Base-by-base conservation (phyloP, 805 yeast genomes). In the Jamesozyma piceae region DNA sequence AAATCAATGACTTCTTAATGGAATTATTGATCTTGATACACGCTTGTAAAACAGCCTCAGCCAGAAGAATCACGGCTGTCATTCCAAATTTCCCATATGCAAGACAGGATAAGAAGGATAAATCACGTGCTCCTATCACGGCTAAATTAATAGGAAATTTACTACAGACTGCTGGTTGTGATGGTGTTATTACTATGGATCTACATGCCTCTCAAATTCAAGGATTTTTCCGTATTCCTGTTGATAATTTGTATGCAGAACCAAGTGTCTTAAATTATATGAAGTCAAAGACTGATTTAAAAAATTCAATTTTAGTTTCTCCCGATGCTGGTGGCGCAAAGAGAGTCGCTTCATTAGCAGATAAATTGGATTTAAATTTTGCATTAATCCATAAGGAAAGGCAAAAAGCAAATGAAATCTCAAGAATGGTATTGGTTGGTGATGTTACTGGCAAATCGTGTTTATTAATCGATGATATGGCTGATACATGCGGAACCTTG, bases 251-350 rank as follows among this genome's bases (percentile, higher is more conserved):
- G 48, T 90, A 89, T 55, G 97, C 95, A 17, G 97, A 92, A 60
- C 97, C 98, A 38, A 77, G 82, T 43, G 94, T 85, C 18, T 73
- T 90, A 38, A 70, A 83, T 52, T 92, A 85, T 63, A 85, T 90
- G 53, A 78, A 75, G 49, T 84, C 78, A 47, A 74, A 77, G 49
- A 68, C 77, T 36, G 72, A 74, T 49, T 65, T 69, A 48, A 65
- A 66, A 27, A 71, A 78, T 45, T 74, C 88, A 9, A 85, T 88
- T 41, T 77, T 90, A 43, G 94, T 90, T 11, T 87, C 96, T 4
- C 98, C 98, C 3, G 98, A 90, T 67, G 98, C 98, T 3, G 98
- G 98, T 54, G 98, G 98, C 46, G 97, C 97, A 42, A 90, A 90
- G 65, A 76, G 98, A 51, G 98, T 89, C 22, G 97, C 97, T 2